Evolutionary conservation across 768 basidiomycete genomes (phyloP).

Genomic region (Collybia sp.): DNA sequence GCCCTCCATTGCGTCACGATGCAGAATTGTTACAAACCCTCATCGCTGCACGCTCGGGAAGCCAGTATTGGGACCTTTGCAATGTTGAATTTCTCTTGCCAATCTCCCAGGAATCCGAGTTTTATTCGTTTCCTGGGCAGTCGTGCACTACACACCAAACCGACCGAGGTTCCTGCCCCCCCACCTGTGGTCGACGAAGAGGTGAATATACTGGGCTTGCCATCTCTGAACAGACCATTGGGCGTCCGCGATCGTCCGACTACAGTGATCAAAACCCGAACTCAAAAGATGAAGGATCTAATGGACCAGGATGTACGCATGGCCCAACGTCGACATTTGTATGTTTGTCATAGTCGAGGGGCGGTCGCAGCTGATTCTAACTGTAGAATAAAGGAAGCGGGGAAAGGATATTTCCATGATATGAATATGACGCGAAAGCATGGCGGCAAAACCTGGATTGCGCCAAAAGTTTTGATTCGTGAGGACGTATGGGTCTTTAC

Average conservation of each 20-base stretch:
- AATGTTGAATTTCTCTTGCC: no score
- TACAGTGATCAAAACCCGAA: constrained; percentile 51
- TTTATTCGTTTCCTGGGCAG: no score
- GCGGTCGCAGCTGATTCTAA: neutral
- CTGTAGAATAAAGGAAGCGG: constrained; percentile 43
- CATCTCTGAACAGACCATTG: constrained; percentile 57
- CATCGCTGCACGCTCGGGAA: no score
- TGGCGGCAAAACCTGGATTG: constrained; percentile 95
- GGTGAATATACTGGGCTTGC: constrained; percentile 18
- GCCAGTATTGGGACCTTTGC: no score
- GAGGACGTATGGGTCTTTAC: constrained; percentile 66
- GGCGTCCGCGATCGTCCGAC: constrained; percentile 72
- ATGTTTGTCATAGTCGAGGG: constrained; percentile 13
- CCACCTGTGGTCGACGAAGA: constrained; percentile 6
- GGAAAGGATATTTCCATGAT: constrained; percentile 88
- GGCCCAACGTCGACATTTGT: constrained; percentile 65
- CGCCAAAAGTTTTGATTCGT: constrained; percentile 81
- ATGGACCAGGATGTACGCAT: constrained; percentile 68
- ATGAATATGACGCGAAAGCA: constrained; percentile 69
- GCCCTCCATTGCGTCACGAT: no score
- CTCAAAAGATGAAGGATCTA: constrained; percentile 60
- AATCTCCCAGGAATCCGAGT: no score
- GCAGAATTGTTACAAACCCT: no score
- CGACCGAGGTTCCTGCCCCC: neutral
- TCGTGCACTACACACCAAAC: neutral